Evolutionary conservation across 108 stramenopile genomes (phyloP).

Genomic region (Epithemia pelagica): DNA sequence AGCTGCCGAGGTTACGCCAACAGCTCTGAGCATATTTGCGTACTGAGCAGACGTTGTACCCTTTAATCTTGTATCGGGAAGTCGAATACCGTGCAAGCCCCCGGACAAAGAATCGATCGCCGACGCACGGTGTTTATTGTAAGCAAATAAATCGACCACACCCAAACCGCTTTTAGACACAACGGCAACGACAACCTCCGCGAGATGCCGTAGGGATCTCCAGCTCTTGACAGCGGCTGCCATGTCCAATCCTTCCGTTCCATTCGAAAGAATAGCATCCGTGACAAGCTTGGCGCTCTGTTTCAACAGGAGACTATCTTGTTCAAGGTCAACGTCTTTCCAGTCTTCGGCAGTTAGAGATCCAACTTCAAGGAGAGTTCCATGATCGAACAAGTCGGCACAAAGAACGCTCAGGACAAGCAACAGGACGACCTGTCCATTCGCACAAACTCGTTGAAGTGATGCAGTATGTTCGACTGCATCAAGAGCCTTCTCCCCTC

Average conservation of each 20-base stretch:
- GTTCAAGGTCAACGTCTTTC: slow-evolving; percentile 22
- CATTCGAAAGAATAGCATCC: slow-evolving; percentile 62
- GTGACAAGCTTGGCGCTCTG: slow-evolving; percentile 72
- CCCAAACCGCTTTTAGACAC: slow-evolving; percentile 60
- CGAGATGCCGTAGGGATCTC: slow-evolving; percentile 65
- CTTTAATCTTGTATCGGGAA: slow-evolving; percentile 42
- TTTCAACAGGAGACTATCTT: slow-evolving; percentile 45
- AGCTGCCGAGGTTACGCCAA: neutral
- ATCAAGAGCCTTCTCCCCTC: slow-evolving; percentile 56
- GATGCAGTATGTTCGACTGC: slow-evolving; percentile 72
- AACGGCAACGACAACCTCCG: slow-evolving; percentile 57
- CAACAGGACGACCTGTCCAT: slow-evolving; percentile 66
- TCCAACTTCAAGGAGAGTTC: slow-evolving; percentile 36
- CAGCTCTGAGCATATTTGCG: slow-evolving; percentile 8
- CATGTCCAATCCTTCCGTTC: slow-evolving; percentile 50
- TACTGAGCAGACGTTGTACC: slow-evolving; percentile 18
- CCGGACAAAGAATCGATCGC: slow-evolving; percentile 44
- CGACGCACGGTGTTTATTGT: slow-evolving; percentile 35
- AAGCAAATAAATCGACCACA: slow-evolving; percentile 52
- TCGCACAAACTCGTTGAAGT: slow-evolving; percentile 62
- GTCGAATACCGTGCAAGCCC: slow-evolving; percentile 60
- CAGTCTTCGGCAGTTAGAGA: slow-evolving; percentile 16
- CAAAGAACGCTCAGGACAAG: slow-evolving; percentile 64
- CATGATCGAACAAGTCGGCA: slow-evolving; percentile 62
- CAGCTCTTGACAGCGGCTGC: slow-evolving; percentile 62